Evolutionary conservation across 2,329 filamentous ascomycete genomes (phyloP).

Genomic region (Diaporthe capsici): DNA sequence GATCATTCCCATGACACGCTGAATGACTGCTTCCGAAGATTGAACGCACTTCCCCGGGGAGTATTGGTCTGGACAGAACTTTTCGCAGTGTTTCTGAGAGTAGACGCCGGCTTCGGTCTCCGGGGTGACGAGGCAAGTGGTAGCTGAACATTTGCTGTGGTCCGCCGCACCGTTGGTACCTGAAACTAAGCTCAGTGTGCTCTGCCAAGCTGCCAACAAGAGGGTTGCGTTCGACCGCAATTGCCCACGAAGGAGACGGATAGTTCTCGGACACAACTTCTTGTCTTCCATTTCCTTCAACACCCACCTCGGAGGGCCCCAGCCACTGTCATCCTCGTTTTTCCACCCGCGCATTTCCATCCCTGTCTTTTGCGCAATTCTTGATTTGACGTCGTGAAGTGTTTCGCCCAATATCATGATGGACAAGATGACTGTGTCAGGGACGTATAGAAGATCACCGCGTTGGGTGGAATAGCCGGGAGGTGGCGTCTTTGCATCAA

Average conservation of each 20-base stretch:
- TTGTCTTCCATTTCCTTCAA: neutral
- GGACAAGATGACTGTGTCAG: neutral
- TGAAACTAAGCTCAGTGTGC: neutral
- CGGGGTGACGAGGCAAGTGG: neutral
- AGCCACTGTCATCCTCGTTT: neutral
- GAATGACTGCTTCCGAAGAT: neutral
- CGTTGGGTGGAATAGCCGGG: neutral
- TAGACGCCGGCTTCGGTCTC: neutral
- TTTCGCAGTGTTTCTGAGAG: neutral
- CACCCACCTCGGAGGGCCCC: neutral
- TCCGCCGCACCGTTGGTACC: neutral
- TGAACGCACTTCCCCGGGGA: neutral
- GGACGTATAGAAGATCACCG: neutral
- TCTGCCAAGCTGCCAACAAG: neutral
- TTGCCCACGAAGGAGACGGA: neutral
- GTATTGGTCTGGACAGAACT: neutral
- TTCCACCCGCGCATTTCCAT: neutral
- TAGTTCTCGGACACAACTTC: neutral
- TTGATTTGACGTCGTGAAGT: neutral
- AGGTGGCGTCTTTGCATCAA: neutral
- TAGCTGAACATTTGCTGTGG: neutral
- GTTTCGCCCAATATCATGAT: constrained; percentile 3
- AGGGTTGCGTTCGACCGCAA: neutral
- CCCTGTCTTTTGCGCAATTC: neutral
- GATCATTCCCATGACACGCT: neutral